phyloP scores from a whole-genome alignment of 192 early-diverging fungal species.

The Umbelopsis ramanniana region DNA sequence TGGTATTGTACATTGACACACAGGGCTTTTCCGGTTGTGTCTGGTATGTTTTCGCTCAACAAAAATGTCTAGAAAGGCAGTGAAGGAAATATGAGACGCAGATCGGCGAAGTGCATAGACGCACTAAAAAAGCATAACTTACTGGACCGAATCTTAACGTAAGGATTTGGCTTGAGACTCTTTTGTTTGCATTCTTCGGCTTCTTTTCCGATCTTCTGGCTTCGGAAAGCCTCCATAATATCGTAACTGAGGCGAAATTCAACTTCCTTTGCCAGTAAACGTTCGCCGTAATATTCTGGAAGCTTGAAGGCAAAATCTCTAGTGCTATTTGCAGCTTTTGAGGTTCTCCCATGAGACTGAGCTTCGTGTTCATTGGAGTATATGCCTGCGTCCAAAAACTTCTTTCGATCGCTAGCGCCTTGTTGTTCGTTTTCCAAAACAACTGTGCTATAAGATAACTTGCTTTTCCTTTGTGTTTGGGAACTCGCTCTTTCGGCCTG shows the following conservation, averaged over 20 bases:
- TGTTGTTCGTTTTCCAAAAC: not conserved
- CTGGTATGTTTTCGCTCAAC: constrained; percentile 67
- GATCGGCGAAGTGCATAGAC: too few relatives aligned
- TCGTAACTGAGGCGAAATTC: constrained; percentile 75
- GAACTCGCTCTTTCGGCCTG: not conserved
- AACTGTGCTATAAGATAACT: too few relatives aligned
- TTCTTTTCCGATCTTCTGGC: constrained; percentile 25
- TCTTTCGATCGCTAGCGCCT: constrained; percentile 43
- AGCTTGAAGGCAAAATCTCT: constrained; percentile 54
- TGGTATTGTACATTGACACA: constrained; percentile 67
- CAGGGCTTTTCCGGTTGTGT: constrained; percentile 46
- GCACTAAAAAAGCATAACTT: constrained; percentile 18
- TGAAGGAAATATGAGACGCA: constrained; percentile 16
- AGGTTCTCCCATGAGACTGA: not conserved
- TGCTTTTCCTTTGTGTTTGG: not conserved
- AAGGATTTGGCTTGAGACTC: constrained; percentile 48
- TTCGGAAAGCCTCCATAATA: constrained; percentile 55
- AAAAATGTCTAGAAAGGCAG: constrained; percentile 65
- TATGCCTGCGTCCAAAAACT: constrained; percentile 55
- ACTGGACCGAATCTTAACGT: constrained; percentile 62
- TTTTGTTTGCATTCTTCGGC: constrained; percentile 24
- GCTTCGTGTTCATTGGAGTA: constrained; percentile 48
- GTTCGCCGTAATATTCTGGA: constrained; percentile 65
- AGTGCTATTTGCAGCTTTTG: not conserved
- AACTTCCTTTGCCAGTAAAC: constrained; percentile 50